These are phyloP conservation scores for Gracilariopsis chorda DNA, from an alignment of 23 red algal genomes.

Conservation along the genomic window DNA sequence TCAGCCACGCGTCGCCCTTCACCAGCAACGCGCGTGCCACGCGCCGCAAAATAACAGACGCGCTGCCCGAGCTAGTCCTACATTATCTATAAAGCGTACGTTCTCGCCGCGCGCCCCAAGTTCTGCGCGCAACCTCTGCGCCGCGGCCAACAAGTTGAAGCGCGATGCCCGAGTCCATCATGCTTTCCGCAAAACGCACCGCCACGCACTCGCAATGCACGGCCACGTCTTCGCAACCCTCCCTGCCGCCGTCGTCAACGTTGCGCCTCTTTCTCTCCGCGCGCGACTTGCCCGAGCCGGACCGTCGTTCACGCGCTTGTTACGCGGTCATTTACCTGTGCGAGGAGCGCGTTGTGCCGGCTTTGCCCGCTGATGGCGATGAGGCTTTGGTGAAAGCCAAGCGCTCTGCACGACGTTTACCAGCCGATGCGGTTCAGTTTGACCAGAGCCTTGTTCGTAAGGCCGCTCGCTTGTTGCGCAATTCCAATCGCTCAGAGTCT, in stretches of 20 bases:
- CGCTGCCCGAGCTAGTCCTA: too few relatives aligned
- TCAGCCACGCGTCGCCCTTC: too few relatives aligned
- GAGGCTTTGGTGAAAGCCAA: neutral
- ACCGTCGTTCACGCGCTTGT: conserved; percentile 26
- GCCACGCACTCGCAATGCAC: neutral
- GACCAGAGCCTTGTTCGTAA: neutral
- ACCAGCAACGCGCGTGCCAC: too few relatives aligned
- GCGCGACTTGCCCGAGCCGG: conserved; percentile 42
- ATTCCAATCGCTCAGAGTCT: neutral
- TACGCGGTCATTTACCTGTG: conserved; percentile 34
- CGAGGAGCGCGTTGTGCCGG: neutral
- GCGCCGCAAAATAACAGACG: too few relatives aligned
- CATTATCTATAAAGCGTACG: too few relatives aligned
- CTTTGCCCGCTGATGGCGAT: neutral
- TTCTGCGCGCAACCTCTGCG: too few relatives aligned
- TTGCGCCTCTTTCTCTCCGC: neutral
- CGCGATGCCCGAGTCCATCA: too few relatives aligned
- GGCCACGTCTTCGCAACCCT: neutral
- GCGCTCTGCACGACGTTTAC: neutral
- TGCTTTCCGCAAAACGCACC: too few relatives aligned
- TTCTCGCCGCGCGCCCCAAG: too few relatives aligned
- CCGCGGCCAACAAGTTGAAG: too few relatives aligned
- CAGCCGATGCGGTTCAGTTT: neutral
- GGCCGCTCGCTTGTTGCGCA: neutral
- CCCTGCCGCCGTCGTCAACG: neutral